These are phyloP conservation scores for Prunus mume DNA, from an alignment of 306 rosid species.

Conservation along the genomic window DNA sequence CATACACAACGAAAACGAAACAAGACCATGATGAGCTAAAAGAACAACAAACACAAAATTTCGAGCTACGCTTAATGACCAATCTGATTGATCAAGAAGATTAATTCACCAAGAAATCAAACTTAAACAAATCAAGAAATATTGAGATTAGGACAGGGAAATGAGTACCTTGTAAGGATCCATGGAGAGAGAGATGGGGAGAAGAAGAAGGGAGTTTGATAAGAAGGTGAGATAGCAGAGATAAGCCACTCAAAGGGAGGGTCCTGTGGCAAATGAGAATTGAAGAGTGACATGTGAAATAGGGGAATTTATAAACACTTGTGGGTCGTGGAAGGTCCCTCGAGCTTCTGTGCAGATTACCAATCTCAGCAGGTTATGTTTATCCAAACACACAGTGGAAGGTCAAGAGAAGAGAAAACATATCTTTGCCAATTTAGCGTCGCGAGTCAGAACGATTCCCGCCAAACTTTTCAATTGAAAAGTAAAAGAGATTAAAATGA, in stretches of 20 bases:
- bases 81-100: background rate
- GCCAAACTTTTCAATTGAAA: background rate
- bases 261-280: constrained; percentile 8
- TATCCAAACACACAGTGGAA: background rate
- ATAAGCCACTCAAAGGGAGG: background rate
- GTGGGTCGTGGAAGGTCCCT: background rate
- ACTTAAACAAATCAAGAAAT: background rate
- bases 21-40: background rate
- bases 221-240: background rate
- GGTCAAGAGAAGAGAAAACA: background rate
- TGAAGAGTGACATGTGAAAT: background rate
- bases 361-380: background rate
- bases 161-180: constrained; percentile 79
- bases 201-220: background rate
- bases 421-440: background rate
- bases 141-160: background rate
- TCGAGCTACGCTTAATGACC: background rate
- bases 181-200: constrained; percentile 32
- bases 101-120: background rate
- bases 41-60: background rate
- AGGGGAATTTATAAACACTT: background rate
- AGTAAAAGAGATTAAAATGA: too few relatives aligned
- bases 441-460: background rate
- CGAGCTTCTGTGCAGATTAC: background rate
- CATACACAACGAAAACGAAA: constrained; percentile 10